These are phyloP conservation scores for Penicillium daleae DNA, from an alignment of 495 filamentous ascomycete species.

Conservation along the genomic window DNA sequence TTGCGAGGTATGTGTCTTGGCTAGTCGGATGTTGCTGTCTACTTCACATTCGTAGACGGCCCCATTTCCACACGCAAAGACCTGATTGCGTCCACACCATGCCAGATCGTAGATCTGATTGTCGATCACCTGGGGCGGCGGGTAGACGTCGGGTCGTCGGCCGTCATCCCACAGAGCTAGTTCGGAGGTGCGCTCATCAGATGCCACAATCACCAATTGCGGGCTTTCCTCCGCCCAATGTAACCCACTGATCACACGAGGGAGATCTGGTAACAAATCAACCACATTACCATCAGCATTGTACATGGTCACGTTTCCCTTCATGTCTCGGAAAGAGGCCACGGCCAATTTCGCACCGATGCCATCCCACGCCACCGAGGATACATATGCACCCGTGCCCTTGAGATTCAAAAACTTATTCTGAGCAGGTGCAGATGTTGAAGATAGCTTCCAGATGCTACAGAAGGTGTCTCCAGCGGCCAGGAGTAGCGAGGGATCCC, in stretches of 20 bases:
- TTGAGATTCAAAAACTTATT: constrained; percentile 46
- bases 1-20: constrained; percentile 39
- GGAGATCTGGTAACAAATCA: constrained; percentile 52
- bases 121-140: constrained; percentile 43
- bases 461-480: constrained; percentile 79
- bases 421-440: constrained; percentile 37
- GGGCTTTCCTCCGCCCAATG: constrained; percentile 46
- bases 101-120: constrained; percentile 43
- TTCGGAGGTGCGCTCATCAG: constrained; percentile 45
- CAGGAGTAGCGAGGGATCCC: constrained; percentile 72
- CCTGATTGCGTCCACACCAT: constrained; percentile 41
- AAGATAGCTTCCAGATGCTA: constrained; percentile 73
- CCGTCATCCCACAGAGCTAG: constrained; percentile 52
- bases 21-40: constrained; percentile 43
- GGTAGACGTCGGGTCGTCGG: constrained; percentile 46
- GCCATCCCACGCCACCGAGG: constrained; percentile 72
- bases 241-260: constrained; percentile 48
- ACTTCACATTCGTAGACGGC: constrained; percentile 49
- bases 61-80: constrained; percentile 46
- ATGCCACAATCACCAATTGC: constrained; percentile 48
- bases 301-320: constrained; percentile 71
- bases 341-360: constrained; percentile 69
- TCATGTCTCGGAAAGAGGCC: constrained; percentile 64
- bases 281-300: constrained; percentile 60
- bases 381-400: constrained; percentile 42